Percentiles rank a stretch among this genome's conserved stretches.
Evolutionary conservation across 1,284 basidiomycete species (phyloP).

Genomic region (Leccinum angustisporum): DNA sequence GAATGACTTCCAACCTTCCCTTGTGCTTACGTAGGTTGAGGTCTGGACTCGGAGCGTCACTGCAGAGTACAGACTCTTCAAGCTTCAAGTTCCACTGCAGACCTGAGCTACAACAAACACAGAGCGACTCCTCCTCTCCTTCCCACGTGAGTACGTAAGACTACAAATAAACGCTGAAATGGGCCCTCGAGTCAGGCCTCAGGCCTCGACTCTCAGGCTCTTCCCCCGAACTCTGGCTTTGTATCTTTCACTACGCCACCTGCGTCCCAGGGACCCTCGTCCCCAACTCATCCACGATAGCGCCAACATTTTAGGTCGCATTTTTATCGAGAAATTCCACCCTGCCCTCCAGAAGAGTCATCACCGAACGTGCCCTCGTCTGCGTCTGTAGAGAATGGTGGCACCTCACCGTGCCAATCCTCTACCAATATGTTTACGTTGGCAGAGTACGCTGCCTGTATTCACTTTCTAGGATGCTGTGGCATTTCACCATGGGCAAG

Average conservation of each 20-base stretch:
- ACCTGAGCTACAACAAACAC: no score
- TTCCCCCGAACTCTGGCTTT: conserved; percentile 29
- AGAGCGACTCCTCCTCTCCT: no score
- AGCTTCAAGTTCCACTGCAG: no score
- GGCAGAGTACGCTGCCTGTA: conserved; percentile 22
- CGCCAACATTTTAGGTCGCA: conserved; percentile 13
- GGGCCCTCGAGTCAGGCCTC: no score
- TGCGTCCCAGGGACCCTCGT: conserved; percentile 22
- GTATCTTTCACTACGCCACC: conserved; percentile 32
- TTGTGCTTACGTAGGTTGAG: no score
- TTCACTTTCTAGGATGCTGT: conserved; percentile 26
- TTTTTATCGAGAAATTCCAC: conserved; percentile 8
- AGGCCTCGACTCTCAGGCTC: no score
- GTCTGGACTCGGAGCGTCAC: no score
- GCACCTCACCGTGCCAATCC: background rate
- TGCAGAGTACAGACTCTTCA: no score
- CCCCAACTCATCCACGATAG: conserved; percentile 18
- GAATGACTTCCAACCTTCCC: no score
- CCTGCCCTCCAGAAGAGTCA: conserved; percentile 4
- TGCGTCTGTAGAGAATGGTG: background rate
- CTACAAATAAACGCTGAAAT: no score
- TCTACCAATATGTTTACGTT: conserved; percentile 25
- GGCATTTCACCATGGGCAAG: conserved; percentile 10
- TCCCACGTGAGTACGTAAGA: no score
- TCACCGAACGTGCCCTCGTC: conserved; percentile 37